phyloP scores from a whole-genome alignment of 495 filamentous ascomycete species.

The Xylaria nigripes region DNA sequence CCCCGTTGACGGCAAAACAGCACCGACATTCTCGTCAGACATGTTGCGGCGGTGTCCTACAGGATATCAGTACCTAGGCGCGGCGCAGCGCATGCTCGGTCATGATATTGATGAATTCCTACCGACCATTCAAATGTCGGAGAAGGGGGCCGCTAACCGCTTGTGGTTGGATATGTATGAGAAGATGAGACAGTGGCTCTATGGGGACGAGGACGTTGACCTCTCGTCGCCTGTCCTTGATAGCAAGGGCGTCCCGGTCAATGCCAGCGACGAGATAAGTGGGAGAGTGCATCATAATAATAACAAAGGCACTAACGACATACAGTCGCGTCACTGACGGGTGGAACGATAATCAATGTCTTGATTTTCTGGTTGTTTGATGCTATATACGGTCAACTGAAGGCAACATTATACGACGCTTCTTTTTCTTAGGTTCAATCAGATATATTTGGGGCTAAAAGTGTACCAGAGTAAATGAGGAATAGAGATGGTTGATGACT shows the following conservation, averaged over 20 bases:
- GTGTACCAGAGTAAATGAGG: too few relatives aligned
- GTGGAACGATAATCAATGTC: background rate
- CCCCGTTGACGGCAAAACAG: slow-evolving; percentile 44
- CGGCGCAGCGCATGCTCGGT: slow-evolving; percentile 37
- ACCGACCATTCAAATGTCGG: slow-evolving; percentile 26
- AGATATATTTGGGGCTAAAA: too few relatives aligned
- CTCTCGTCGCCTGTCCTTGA: slow-evolving; percentile 9
- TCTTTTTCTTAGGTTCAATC: too few relatives aligned
- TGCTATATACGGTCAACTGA: too few relatives aligned
- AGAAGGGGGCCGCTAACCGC: slow-evolving; percentile 17
- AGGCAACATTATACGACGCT: too few relatives aligned
- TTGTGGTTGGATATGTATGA: slow-evolving; percentile 36
- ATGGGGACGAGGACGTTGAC: slow-evolving; percentile 26
- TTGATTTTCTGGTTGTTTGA: background rate
- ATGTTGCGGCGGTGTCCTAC: slow-evolving; percentile 43
- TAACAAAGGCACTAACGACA: background rate
- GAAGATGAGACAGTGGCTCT: slow-evolving; percentile 40
- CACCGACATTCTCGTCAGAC: slow-evolving; percentile 41
- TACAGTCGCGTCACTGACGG: background rate
- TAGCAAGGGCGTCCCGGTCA: background rate
- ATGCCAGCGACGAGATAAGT: background rate
- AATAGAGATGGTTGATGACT: too few relatives aligned
- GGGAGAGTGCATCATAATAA: background rate
- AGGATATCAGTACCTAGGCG: slow-evolving; percentile 51
- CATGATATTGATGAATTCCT: slow-evolving; percentile 34